Evolutionary conservation across 2,329 filamentous ascomycete genomes (phyloP).

Genomic region (Penicillium sp.): DNA sequence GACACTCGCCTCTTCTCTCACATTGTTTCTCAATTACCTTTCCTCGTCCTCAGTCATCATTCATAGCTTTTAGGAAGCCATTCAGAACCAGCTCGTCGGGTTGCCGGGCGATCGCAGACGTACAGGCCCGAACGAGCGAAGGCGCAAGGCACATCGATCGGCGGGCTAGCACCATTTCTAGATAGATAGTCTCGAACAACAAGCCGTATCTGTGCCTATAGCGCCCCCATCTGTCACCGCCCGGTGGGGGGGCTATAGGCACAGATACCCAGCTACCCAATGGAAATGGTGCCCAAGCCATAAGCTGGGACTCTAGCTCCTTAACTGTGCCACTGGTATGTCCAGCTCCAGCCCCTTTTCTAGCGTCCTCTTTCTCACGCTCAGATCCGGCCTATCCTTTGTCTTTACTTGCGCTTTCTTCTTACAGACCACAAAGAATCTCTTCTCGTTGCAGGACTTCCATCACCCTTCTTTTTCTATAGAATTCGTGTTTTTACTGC

Average conservation of each 20-base stretch:
- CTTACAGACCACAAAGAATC: background rate
- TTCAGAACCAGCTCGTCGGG: conserved; percentile 21
- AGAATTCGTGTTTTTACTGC: background rate
- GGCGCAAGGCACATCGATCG: conserved; percentile 22
- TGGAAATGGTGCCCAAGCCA: conserved; percentile 2
- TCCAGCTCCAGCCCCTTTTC: conserved; percentile 5
- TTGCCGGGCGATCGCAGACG: conserved; percentile 23
- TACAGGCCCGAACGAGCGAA: conserved; percentile 22
- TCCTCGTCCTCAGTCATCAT: conserved; percentile 4
- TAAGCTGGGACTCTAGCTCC: background rate
- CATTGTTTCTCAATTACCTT: background rate
- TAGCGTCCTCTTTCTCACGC: conserved; percentile 10
- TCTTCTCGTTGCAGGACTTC: background rate
- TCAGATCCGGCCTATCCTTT: conserved; percentile 19
- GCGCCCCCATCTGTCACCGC: too few species aligned
- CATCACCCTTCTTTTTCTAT: background rate
- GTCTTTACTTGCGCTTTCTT: background rate
- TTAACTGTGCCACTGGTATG: conserved; percentile 8
- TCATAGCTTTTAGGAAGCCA: conserved; percentile 18
- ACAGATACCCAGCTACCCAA: conserved; percentile 13
- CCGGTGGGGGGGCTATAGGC: too few species aligned
- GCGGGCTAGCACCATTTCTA: conserved; percentile 10
- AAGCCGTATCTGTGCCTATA: too few species aligned
- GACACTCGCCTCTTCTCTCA: background rate
- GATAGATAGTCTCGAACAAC: conserved; percentile 13